These are phyloP conservation scores for Diplodia mutila DNA, from an alignment of 2,329 filamentous ascomycete species.

Conservation along the genomic window DNA sequence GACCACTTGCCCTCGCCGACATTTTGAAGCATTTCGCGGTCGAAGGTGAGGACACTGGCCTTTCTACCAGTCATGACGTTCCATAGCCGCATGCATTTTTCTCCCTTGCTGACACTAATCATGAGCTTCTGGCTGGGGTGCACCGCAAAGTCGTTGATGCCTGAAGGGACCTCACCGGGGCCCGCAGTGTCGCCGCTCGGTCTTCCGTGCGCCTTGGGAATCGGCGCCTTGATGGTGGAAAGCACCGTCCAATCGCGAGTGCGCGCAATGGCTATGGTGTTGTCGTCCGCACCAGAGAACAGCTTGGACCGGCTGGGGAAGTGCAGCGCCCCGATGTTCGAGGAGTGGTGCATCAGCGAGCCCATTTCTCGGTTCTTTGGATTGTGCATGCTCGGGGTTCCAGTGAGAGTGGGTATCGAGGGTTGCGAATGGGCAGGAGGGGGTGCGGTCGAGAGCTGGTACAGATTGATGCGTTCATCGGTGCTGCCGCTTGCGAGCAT, in stretches of 20 bases:
- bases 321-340: slow-evolving; percentile 75
- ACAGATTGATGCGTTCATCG: slow-evolving; percentile 94
- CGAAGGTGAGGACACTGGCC: slow-evolving; percentile 88
- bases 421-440: slow-evolving; percentile 60
- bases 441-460: slow-evolving; percentile 70
- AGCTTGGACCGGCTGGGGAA: slow-evolving; percentile 89
- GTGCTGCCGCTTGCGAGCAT: slow-evolving; percentile 89
- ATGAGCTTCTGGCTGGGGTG: slow-evolving; percentile 97
- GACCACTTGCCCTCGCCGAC: slow-evolving; percentile 76
- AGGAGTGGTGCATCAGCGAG: slow-evolving; percentile 81
- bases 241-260: slow-evolving; percentile 89
- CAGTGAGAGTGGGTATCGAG: slow-evolving; percentile 68
- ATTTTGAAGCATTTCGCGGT: slow-evolving; percentile 69
- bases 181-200: slow-evolving; percentile 90
- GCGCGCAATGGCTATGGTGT: slow-evolving; percentile 83
- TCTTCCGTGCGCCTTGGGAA: slow-evolving; percentile 76
- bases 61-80: slow-evolving; percentile 96
- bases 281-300: slow-evolving; percentile 86
- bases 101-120: slow-evolving; percentile 87
- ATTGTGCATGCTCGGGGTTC: slow-evolving; percentile 79
- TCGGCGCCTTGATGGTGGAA: slow-evolving; percentile 85
- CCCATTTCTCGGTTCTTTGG: slow-evolving; percentile 86
- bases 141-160: slow-evolving; percentile 92
- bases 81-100: slow-evolving; percentile 92
- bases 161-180: slow-evolving; percentile 77